These are phyloP conservation scores for Malus sylvestris DNA, from an alignment of 306 rosid genomes.

Conservation along the genomic window DNA sequence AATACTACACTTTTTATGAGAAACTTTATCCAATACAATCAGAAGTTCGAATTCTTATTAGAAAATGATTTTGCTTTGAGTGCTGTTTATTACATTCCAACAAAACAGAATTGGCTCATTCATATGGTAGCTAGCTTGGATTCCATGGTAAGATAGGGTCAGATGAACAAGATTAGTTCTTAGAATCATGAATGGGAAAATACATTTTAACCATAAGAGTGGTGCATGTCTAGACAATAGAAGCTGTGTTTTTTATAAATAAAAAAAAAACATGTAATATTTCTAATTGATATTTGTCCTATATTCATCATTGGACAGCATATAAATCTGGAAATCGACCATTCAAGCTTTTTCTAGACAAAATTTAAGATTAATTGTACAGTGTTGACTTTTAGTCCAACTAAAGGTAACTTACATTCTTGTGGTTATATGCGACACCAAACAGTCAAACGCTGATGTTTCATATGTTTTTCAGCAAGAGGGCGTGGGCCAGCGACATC, in stretches of 20 bases:
- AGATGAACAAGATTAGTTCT: not conserved
- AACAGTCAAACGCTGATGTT: constrained; percentile 1
- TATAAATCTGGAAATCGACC: not conserved
- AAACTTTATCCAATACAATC: not conserved
- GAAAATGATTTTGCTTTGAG: not conserved
- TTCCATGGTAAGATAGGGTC: not conserved
- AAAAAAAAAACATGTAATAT: not conserved
- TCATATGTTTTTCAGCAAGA: constrained; percentile 53
- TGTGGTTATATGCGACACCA: not conserved
- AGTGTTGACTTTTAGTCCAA: not conserved
- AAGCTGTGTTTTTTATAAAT: not conserved
- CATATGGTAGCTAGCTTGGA: not conserved
- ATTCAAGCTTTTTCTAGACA: not conserved
- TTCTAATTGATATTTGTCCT: not conserved
- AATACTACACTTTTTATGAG: not conserved
- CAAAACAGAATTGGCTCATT: not conserved
- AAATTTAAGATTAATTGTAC: not conserved
- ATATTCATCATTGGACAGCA: not conserved
- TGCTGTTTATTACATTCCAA: not conserved
- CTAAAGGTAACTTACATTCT: not conserved
- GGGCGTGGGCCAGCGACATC: constrained; percentile 55
- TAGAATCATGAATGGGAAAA: not conserved
- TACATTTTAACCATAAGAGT: not conserved
- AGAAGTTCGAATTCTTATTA: not conserved
- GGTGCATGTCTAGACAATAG: not conserved